Evolutionary conservation across 441 rosid genomes (phyloP), one percentile per base, ranked within the genome.

Genomic region (Euphorbia celastroides): DNA sequence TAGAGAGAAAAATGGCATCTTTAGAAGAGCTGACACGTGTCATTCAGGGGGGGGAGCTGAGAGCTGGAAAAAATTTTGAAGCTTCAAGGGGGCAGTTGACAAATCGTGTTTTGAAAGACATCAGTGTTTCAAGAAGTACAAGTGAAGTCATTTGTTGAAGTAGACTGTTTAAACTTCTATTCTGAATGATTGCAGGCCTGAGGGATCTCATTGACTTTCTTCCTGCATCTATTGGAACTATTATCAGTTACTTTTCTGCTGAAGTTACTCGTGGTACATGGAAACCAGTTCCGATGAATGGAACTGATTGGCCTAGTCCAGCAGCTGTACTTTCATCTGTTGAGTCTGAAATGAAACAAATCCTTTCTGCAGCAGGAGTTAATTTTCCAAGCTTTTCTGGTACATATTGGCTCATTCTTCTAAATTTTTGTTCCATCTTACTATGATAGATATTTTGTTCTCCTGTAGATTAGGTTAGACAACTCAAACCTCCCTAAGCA

Each of bases 231-330:
- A 44, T 85, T 73, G 93, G 86, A 11, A 57, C 69, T 31, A 80
- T 87, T 62, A 68, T 85, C 65, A 87, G 77, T 75, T 87, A 85
- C 70, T 83, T 85, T 57, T 68, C 87, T 48, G 88, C 90, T 36
- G 93, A 87, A 78, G 72, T 82, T 41, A 85, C 79, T 60, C 86
- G 88, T 46, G 93, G 90, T 63, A 73, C 79, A 34, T 85, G 90
- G 93, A 81, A 83, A 76, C 81, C 80, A 67, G 93, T 87, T 64
- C 82, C 82, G 14, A 87, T 87, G 90, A 87, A 87, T 74, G 90
- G 93, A 71, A 82, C 66, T 38, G 88, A 87, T 62, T 87, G 93
- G 93, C 93, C 90, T 32, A 87, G 90, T 80, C 93, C 90, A 55
- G 75, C 82, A 23, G 65, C 79, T 56, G 71, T 72, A 50, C 84